phyloP scores from a whole-genome alignment of 2,329 filamentous ascomycete species.

The Emericellopsis cladophorae region DNA sequence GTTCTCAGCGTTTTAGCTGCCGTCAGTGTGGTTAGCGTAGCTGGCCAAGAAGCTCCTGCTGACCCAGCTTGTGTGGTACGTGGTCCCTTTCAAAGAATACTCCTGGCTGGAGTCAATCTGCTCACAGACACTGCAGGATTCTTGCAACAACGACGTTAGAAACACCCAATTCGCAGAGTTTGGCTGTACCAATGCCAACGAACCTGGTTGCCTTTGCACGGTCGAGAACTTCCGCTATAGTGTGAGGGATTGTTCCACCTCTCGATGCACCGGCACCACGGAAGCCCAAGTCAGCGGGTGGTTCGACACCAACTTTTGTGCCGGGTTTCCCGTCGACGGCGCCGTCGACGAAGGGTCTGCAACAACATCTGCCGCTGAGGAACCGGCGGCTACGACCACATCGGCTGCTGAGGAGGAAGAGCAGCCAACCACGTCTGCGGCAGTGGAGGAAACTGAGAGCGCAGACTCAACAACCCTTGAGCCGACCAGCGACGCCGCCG shows the following conservation, averaged over 20 bases:
- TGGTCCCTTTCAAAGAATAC: neutral
- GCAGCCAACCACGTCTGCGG: neutral
- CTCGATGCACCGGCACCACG: conserved; percentile 11
- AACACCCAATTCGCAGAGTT: conserved; percentile 6
- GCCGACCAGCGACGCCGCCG: conserved; percentile 3
- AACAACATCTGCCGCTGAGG: neutral
- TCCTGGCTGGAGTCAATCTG: too few relatives aligned
- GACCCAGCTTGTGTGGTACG: conserved; percentile 16
- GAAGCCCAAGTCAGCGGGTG: conserved; percentile 7
- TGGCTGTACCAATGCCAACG: neutral
- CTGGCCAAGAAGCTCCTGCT: conserved; percentile 7
- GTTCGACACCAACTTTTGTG: neutral
- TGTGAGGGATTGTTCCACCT: conserved; percentile 26
- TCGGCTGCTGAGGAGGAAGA: neutral
- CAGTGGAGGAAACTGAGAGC: conserved; percentile 1
- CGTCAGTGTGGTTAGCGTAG: conserved; percentile 10
- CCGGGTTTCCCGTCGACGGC: neutral
- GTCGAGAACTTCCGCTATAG: conserved; percentile 18
- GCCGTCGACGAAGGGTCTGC: neutral
- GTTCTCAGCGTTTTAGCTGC: conserved; percentile 15
- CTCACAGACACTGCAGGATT: neutral
- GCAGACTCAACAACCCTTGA: too few relatives aligned
- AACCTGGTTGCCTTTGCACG: conserved; percentile 25
- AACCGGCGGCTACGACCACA: neutral
- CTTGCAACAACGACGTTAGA: conserved; percentile 4